These are phyloP conservation scores for Calonectria pauciramosa DNA, from an alignment of 2,329 filamentous ascomycete species.

Conservation along the genomic window DNA sequence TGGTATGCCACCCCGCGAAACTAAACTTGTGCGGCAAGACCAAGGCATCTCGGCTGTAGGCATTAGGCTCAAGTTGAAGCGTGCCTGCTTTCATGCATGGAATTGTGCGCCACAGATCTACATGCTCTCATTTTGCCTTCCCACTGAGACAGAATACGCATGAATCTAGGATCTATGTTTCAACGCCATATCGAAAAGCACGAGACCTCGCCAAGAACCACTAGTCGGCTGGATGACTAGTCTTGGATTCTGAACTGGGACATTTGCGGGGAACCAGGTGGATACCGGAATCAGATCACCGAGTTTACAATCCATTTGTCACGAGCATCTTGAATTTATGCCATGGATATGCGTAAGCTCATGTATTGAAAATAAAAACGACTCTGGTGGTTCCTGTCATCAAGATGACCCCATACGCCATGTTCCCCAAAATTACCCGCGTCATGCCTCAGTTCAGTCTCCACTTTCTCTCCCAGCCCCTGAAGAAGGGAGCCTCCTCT, in stretches of 20 bases:
- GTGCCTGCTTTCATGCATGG: neutral
- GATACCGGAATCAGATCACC: neutral
- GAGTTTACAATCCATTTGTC: neutral
- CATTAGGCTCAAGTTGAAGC: neutral
- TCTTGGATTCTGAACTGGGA: too few relatives aligned
- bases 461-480: conserved; percentile 70
- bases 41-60: neutral
- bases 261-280: neutral
- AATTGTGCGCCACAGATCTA: neutral
- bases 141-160: neutral
- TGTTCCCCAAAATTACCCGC: neutral
- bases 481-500: conserved; percentile 82
- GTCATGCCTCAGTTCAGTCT: neutral
- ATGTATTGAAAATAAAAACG: neutral
- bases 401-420: neutral
- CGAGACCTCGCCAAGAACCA: neutral
- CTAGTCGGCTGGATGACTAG: neutral
- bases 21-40: neutral
- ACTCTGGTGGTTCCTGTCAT: neutral
- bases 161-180: neutral
- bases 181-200: neutral
- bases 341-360: neutral
- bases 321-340: neutral
- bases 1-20: neutral
- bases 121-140: neutral